phyloP scores from a whole-genome alignment of 495 filamentous ascomycete genomes.

The Annulohypoxylon maeteangense region DNA sequence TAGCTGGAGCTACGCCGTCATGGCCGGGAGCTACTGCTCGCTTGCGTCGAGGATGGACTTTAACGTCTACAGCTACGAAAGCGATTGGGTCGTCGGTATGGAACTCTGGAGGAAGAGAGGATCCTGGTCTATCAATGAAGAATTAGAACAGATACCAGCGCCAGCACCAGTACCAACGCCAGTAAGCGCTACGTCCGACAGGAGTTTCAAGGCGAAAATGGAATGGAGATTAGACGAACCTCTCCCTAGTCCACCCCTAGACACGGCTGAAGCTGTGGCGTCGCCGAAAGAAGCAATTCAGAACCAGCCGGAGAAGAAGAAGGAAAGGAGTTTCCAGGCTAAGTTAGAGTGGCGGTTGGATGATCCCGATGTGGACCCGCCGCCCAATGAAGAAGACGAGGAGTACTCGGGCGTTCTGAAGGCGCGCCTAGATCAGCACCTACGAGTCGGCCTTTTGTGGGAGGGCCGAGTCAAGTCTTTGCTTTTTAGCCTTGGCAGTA shows the following conservation, averaged over 20 bases:
- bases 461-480: constrained; percentile 93
- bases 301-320: constrained; percentile 45
- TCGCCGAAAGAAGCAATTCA: constrained; percentile 44
- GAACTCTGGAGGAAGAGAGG: constrained; percentile 81
- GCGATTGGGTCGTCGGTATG: constrained; percentile 86
- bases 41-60: constrained; percentile 93
- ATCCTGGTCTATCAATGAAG: constrained; percentile 55
- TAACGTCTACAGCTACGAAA: constrained; percentile 98
- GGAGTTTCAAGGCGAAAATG: constrained; percentile 64
- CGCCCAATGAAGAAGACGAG: constrained; percentile 58
- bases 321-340: constrained; percentile 62
- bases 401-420: constrained; percentile 89
- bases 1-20: constrained; percentile 87
- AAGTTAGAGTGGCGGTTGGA: constrained; percentile 67
- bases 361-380: constrained; percentile 39
- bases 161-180: constrained; percentile 3
- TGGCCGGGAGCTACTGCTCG: constrained; percentile 80
- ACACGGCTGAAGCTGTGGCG: constrained; percentile 56
- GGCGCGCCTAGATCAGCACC: constrained; percentile 84
- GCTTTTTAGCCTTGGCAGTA: constrained; percentile 87
- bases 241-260: neutral
- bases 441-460: constrained; percentile 87
- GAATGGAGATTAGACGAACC: constrained; percentile 62
- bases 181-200: constrained; percentile 36
- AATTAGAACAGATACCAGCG: constrained; percentile 45